Percentiles rank a stretch among this genome's conserved stretches.
Evolutionary conservation across 2,329 filamentous ascomycete species (phyloP).

Genomic region (Chaetomium sp.): DNA sequence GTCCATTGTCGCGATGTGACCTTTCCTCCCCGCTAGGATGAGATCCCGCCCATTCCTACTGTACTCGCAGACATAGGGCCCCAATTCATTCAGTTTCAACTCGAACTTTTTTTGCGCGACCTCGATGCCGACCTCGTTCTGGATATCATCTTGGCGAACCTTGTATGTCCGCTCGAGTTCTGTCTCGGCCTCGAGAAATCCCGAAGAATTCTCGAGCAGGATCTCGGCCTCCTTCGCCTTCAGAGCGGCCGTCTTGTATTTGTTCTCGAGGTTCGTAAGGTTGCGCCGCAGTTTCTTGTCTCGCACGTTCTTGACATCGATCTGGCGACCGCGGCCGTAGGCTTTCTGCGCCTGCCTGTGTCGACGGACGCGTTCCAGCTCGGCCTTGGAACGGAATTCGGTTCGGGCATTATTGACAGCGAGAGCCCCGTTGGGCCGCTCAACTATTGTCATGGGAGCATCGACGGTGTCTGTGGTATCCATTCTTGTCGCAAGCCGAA

Average conservation of each 20-base stretch:
- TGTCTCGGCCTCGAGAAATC: constrained; percentile 84
- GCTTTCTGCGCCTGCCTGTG: constrained; percentile 66
- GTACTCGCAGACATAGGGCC: constrained; percentile 88
- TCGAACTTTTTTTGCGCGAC: constrained; percentile 94
- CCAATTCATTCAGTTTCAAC: constrained; percentile 76
- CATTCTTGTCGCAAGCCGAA: constrained; percentile 30
- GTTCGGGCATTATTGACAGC: constrained; percentile 53
- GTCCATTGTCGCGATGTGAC: constrained; percentile 94
- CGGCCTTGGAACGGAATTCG: constrained; percentile 54
- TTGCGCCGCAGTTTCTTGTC: constrained; percentile 90
- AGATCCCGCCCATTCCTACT: constrained; percentile 85
- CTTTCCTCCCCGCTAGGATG: constrained; percentile 84
- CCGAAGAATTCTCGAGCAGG: constrained; percentile 79
- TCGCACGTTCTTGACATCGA: constrained; percentile 71
- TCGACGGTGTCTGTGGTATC: constrained; percentile 37
- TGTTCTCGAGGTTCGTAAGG: constrained; percentile 74
- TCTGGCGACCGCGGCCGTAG: constrained; percentile 82
- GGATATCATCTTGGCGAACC: constrained; percentile 85
- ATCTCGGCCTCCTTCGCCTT: constrained; percentile 96
- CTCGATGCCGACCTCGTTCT: constrained; percentile 71
- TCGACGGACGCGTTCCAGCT: constrained; percentile 55
- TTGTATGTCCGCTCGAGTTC: constrained; percentile 92
- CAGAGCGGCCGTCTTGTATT: constrained; percentile 78
- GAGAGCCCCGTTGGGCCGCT: constrained; percentile 56
- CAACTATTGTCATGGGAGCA: constrained; percentile 40